Evolutionary conservation across 192 early-diverging fungal genomes (phyloP).

Genomic region (Mortierella hygrophila): DNA sequence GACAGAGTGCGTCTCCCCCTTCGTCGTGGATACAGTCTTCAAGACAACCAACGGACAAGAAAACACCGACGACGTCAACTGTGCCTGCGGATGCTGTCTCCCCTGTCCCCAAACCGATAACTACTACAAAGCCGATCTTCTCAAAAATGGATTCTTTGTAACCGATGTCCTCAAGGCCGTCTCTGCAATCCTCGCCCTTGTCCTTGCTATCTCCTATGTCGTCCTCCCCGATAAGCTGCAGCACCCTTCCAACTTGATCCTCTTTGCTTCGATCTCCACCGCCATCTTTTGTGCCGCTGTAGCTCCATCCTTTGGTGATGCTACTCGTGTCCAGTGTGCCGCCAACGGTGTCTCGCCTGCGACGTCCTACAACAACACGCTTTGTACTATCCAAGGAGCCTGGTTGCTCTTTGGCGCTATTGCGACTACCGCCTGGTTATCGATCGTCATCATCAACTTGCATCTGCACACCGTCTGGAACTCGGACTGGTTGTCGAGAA

Average conservation of each 20-base stretch:
- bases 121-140: slow-evolving; percentile 59
- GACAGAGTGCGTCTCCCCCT: slow-evolving; percentile 55
- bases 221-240: slow-evolving; percentile 62
- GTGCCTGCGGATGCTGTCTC: slow-evolving; percentile 61
- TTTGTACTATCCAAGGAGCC: slow-evolving; percentile 61
- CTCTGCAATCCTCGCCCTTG: slow-evolving; percentile 48
- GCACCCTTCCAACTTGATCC: slow-evolving; percentile 63
- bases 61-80: slow-evolving; percentile 38
- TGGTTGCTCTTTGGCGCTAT: slow-evolving; percentile 63
- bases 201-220: slow-evolving; percentile 60
- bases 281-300: slow-evolving; percentile 58
- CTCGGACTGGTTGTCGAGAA: slow-evolving; percentile 57
- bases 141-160: slow-evolving; percentile 56
- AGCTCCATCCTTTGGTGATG: slow-evolving; percentile 58
- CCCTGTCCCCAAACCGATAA: slow-evolving; percentile 63
- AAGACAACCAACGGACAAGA: slow-evolving; percentile 25
- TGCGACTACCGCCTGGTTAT: slow-evolving; percentile 56
- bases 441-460: slow-evolving; percentile 60
- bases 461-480: slow-evolving; percentile 69
- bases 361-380: slow-evolving; percentile 56
- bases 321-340: slow-evolving; percentile 60
- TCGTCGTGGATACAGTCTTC: slow-evolving; percentile 53
- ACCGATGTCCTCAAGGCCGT: slow-evolving; percentile 62
- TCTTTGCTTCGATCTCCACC: slow-evolving; percentile 56
- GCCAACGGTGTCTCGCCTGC: slow-evolving; percentile 42